A percentile compares a stretch with the other conserved stretches of the same genome.
These are phyloP conservation scores for Vitis riparia DNA, from an alignment of 164 flowering plant genomes.

Conservation along the genomic window DNA sequence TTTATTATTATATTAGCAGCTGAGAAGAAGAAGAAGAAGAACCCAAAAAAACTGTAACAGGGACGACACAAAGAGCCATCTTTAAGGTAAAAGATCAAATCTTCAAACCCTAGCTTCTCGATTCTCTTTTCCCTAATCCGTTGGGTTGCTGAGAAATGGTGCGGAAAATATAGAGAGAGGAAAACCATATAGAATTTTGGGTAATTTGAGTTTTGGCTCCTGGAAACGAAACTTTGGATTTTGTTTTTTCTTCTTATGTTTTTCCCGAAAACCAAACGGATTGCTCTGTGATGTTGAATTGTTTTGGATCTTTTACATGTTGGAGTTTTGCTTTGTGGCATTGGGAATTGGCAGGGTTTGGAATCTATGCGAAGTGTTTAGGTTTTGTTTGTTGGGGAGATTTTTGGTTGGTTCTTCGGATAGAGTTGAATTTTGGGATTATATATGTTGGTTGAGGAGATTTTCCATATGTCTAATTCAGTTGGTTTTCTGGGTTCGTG, in stretches of 20 bases:
- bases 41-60: background rate
- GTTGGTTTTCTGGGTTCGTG: background rate
- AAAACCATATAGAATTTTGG: no score
- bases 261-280: background rate
- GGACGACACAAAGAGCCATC: background rate
- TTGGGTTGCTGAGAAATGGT: background rate
- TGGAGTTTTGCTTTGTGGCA: background rate
- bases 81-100: constrained; percentile 4
- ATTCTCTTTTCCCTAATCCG: background rate
- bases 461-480: background rate
- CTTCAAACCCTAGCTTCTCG: constrained; percentile 12
- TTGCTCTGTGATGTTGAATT: background rate
- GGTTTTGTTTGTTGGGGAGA: background rate
- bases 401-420: background rate
- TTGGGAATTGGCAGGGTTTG: background rate
- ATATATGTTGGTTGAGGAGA: background rate
- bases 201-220: no score
- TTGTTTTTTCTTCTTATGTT: background rate
- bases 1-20: background rate
- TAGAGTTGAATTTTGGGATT: background rate
- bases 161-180: background rate
- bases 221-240: no score
- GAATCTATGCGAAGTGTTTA: background rate
- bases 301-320: background rate
- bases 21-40: background rate